phyloP scores from a whole-genome alignment of 192 early-diverging fungal genomes.

The Umbelopsis sp. region DNA sequence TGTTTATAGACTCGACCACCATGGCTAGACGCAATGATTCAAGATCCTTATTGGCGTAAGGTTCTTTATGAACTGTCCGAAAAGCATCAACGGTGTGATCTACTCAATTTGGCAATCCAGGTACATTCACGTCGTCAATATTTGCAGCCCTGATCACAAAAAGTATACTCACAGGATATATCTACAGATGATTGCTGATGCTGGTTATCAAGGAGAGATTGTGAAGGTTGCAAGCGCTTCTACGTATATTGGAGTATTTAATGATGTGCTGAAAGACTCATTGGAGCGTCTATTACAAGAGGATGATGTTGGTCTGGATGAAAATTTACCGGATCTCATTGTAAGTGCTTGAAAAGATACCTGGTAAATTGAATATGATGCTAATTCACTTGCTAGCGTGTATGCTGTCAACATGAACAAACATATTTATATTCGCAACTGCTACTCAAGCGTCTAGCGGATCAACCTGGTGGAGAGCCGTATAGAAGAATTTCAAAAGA shows the following conservation, averaged over 20 bases:
- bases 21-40: constrained; percentile 62
- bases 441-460: constrained; percentile 45
- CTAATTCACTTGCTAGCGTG: constrained; percentile 35
- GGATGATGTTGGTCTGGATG: constrained; percentile 59
- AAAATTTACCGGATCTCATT: constrained; percentile 59
- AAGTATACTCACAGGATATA: neutral
- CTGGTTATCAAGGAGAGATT: constrained; percentile 68
- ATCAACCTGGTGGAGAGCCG: constrained; percentile 45
- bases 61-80: constrained; percentile 70
- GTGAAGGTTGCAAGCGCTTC: constrained; percentile 67
- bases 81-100: constrained; percentile 58
- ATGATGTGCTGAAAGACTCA: constrained; percentile 61
- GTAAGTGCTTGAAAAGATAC: constrained; percentile 32
- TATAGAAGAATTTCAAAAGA: constrained; percentile 51
- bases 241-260: constrained; percentile 67
- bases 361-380: neutral
- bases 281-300: constrained; percentile 60
- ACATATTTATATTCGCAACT: constrained; percentile 58
- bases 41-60: constrained; percentile 64
- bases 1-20: constrained; percentile 45
- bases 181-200: constrained; percentile 59
- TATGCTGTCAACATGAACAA: constrained; percentile 58
- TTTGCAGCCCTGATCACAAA: neutral
- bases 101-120: constrained; percentile 68
- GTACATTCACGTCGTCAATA: constrained; percentile 32